Evolutionary conservation across 805 yeast species (phyloP).

Genomic region (Barnettozyma vustinii): DNA sequence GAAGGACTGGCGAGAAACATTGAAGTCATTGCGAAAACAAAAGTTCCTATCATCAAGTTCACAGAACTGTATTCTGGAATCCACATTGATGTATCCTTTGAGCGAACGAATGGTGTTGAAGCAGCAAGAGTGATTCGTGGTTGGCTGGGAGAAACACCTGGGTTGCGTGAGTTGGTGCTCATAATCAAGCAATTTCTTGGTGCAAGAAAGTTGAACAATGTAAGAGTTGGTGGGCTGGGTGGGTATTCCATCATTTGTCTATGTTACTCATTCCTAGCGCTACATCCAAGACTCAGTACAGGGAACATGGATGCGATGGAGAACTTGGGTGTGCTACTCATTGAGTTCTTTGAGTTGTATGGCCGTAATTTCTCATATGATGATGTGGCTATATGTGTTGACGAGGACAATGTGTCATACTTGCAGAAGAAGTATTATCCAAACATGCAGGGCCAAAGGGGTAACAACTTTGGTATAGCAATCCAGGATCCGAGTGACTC

Average conservation of each 20-base stretch:
- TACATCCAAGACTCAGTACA: slow-evolving; percentile 75
- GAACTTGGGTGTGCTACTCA: slow-evolving; percentile 78
- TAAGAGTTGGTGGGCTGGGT: slow-evolving; percentile 90
- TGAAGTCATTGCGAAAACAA: slow-evolving; percentile 83
- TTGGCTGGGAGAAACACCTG: slow-evolving; percentile 74
- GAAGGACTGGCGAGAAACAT: slow-evolving; percentile 61
- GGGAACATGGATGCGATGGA: slow-evolving; percentile 60
- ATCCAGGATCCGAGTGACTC: slow-evolving; percentile 89
- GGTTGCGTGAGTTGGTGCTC: slow-evolving; percentile 74
- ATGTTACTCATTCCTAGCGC: slow-evolving; percentile 67
- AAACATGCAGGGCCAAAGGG: slow-evolving; percentile 41
- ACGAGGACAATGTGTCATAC: slow-evolving; percentile 52
- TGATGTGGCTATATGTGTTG: slow-evolving; percentile 61
- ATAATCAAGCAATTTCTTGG: slow-evolving; percentile 81
- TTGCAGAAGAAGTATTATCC: slow-evolving; percentile 51
- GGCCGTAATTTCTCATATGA: slow-evolving; percentile 89
- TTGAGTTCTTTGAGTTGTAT: slow-evolving; percentile 89
- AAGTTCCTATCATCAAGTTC: slow-evolving; percentile 92
- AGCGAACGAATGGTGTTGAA: slow-evolving; percentile 71
- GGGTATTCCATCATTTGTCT: slow-evolving; percentile 91
- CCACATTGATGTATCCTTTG: slow-evolving; percentile 87
- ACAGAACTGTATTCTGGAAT: slow-evolving; percentile 66
- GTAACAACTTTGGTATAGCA: slow-evolving; percentile 55
- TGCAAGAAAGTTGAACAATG: slow-evolving; percentile 74
- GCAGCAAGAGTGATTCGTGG: slow-evolving; percentile 74